Evolutionary conservation across 768 basidiomycete genomes (phyloP), one percentile per base, ranked within the genome.

Genomic region (Holtermannia corniformis): DNA sequence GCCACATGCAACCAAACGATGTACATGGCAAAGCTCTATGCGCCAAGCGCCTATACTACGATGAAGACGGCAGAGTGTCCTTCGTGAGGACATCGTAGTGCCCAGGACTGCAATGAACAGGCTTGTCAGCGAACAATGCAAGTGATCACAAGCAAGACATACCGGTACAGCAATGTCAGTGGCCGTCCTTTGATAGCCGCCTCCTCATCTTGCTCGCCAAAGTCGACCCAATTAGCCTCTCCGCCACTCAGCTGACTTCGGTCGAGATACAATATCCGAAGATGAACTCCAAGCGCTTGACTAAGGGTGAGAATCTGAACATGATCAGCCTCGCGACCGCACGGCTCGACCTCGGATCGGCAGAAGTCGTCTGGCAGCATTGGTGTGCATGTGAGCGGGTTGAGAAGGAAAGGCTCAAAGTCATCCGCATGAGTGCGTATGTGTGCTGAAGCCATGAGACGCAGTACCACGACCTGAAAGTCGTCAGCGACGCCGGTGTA

Each of bases 211-310:
- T 81, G 75, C 20, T 25, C 25, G n/a, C 69, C 67, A 57, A 64
- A 64, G 20, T 61, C 61, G 7, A 69, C 67, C 64, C 67, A 69
- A 51, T 73, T 68, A 22, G 77, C 81, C 5, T 41, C 57, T 40
- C 24, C 56, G 21, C 47, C 52, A 19, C 68, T 55, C 13, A 65
- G 40, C 32, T 64, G 68, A n/a, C 62, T 65, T 25, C 86, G 83
- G 70, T 88, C 87, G 23, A 95, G 78, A 70, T 89, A 90, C 1
- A 87, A 86, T 32, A 91, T 78, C 50, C 80, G 77, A 47, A 91
- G 73, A 47, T 84, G 82, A 46, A 86, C 72, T 20, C 78, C 70
- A 24, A 92, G 72, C 0, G 83, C 84, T 27, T 79, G 75, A 16
- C 83, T 78, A 11, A 93, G 76, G 1, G 90, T 89, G 28, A 79